These are phyloP conservation scores for Kazachstania viticola DNA, from an alignment of 805 yeast genomes.

Conservation along the genomic window DNA sequence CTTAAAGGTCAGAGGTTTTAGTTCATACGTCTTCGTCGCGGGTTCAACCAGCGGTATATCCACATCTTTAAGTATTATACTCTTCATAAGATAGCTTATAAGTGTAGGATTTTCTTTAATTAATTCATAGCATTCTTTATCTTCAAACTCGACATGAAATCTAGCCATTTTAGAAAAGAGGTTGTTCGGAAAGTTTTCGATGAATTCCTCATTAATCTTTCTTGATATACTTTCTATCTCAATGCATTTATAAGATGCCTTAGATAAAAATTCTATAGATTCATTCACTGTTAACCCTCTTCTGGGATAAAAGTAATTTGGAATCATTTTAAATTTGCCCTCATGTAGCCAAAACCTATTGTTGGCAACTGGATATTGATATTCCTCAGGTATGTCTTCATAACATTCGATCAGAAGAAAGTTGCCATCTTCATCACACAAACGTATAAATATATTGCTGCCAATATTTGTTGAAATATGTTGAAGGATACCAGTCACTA, in stretches of 20 bases:
- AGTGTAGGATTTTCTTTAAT: conserved; percentile 10
- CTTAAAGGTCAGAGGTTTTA: too few species aligned
- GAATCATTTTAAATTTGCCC: conserved; percentile 31
- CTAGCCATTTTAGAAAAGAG: conserved; percentile 19
- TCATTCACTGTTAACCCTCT: conserved; percentile 30
- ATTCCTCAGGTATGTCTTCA: conserved; percentile 34
- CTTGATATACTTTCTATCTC: conserved; percentile 16
- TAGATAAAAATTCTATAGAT: conserved; percentile 31
- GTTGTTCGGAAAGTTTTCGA: conserved; percentile 21
- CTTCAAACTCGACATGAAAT: conserved; percentile 9
- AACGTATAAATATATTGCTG: conserved; percentile 32
- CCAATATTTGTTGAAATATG: conserved; percentile 23
- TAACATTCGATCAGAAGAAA: conserved; percentile 40
- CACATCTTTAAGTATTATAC: too few species aligned
- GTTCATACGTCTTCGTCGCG: too few species aligned
- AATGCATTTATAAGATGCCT: conserved; percentile 28
- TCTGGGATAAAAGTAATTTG: conserved; percentile 26
- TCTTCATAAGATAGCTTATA: conserved; percentile 12
- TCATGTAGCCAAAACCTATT: conserved; percentile 45
- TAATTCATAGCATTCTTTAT: conserved; percentile 5
- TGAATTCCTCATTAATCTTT: conserved; percentile 7
- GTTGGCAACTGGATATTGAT: conserved; percentile 29
- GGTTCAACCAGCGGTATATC: too few species aligned
- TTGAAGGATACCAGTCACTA: conserved; percentile 32
- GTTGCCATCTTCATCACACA: conserved; percentile 47